Conservation (phyloP, 179 eudicot species). For the Amaranthus tricolor region DNA sequence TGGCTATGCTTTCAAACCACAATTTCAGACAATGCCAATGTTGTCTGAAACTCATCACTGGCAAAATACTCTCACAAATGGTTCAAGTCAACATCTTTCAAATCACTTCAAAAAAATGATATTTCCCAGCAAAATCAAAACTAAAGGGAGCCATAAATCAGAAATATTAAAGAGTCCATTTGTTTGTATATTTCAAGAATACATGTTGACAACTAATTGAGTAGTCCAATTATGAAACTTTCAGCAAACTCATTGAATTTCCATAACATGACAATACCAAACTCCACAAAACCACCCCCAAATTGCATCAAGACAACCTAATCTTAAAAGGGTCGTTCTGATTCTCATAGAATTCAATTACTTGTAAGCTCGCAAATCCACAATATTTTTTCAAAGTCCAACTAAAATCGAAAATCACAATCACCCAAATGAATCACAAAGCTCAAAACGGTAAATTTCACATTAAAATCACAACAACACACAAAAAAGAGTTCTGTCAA, state of each 20-base stretch:
- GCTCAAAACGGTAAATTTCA: not conserved
- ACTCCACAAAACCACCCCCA: not conserved
- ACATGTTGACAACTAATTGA: too few species aligned
- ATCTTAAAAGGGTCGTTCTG: not conserved
- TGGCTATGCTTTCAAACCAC: not conserved
- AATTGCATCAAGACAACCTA: not conserved
- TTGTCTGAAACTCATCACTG: slow-evolving; percentile 7
- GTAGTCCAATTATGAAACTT: not conserved
- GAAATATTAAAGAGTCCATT: not conserved
- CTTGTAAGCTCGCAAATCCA: not conserved
- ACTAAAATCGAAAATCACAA: not conserved
- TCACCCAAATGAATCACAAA: slow-evolving; percentile 3
- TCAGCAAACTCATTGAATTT: not conserved
- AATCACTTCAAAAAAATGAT: slow-evolving; percentile 2
- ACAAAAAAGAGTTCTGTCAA: not conserved
- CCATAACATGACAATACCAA: not conserved
- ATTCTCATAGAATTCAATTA: not conserved
- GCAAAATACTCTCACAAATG: not conserved
- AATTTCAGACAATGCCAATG: not conserved
- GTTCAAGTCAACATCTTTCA: slow-evolving; percentile 10
- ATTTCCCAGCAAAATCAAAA: not conserved
- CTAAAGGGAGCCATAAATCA: not conserved
- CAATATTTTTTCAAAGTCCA: not conserved
- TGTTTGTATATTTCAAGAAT: not conserved
- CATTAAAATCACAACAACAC: not conserved